These are phyloP conservation scores for Lichtheimia hyalospora DNA, from an alignment of 371 early-diverging fungal species.

Conservation along the genomic window DNA sequence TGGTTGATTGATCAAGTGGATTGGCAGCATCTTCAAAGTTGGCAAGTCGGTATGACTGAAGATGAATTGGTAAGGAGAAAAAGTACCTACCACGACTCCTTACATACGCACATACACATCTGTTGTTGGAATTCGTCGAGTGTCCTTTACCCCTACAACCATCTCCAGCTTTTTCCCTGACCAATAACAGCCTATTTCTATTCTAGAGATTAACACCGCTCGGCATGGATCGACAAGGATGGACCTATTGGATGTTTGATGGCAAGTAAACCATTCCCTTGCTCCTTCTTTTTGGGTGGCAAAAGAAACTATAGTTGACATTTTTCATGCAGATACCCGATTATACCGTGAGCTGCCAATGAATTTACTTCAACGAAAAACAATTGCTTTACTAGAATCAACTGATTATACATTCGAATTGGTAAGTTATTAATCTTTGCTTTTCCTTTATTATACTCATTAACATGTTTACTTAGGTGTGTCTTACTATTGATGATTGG, in stretches of 20 bases:
- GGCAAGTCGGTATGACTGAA: neutral
- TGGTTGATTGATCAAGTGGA: conserved; percentile 4
- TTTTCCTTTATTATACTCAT: neutral
- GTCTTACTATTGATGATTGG: conserved; percentile 4
- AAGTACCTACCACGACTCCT: too few relatives aligned
- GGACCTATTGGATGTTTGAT: conserved; percentile 9
- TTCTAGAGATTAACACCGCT: conserved; percentile 6
- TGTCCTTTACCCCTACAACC: too few relatives aligned
- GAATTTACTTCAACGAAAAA: conserved; percentile 2
- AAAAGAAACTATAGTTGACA: too few relatives aligned
- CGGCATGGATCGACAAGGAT: conserved; percentile 4
- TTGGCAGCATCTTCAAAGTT: neutral
- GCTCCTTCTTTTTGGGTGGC: neutral
- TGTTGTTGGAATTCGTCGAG: too few relatives aligned
- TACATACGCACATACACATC: too few relatives aligned
- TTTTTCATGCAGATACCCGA: neutral
- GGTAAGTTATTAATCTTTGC: neutral
- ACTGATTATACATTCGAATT: conserved; percentile 8
- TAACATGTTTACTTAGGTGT: neutral
- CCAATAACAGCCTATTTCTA: neutral
- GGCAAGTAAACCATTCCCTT: neutral
- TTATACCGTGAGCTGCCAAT: conserved; percentile 7
- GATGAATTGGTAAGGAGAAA: conserved; percentile 3
- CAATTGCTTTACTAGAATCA: neutral
- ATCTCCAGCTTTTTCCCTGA: too few relatives aligned